Percentiles rank a stretch among this genome's conserved stretches.
These are phyloP conservation scores for Acacia acuminata DNA, from an alignment of 306 rosid genomes.

Conservation along the genomic window DNA sequence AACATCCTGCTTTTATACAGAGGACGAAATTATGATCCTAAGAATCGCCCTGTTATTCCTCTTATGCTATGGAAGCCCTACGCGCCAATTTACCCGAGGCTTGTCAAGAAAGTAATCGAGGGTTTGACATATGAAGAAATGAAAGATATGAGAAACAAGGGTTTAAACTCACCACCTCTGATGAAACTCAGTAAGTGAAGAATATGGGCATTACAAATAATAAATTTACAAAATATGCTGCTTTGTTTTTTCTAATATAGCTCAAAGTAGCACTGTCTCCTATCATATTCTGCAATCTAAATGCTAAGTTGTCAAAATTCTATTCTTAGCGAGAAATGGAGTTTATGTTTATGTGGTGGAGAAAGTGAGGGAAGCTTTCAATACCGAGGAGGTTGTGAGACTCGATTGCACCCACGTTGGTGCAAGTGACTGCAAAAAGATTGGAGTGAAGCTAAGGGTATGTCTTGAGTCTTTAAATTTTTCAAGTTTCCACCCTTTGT, in stretches of 20 bases:
- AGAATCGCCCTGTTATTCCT: slow-evolving; percentile 68
- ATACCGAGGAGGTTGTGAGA: slow-evolving; percentile 77
- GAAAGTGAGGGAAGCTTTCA: slow-evolving; percentile 74
- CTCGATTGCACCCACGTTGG: slow-evolving; percentile 84
- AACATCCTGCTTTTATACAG: slow-evolving; percentile 74
- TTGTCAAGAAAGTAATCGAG: slow-evolving; percentile 72
- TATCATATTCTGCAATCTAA: neutral
- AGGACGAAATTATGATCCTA: slow-evolving; percentile 78
- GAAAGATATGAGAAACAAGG: slow-evolving; percentile 75
- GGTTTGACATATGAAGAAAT: slow-evolving; percentile 70
- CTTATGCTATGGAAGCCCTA: slow-evolving; percentile 96
- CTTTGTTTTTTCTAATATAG: neutral
- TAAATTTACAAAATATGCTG: neutral
- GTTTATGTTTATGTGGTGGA: slow-evolving; percentile 81
- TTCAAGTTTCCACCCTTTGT: neutral
- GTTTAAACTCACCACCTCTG: slow-evolving; percentile 62
- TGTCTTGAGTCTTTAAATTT: slow-evolving; percentile 9
- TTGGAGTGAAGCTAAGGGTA: slow-evolving; percentile 85
- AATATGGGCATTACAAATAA: neutral
- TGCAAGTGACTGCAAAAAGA: slow-evolving; percentile 78
- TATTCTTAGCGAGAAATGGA: slow-evolving; percentile 81
- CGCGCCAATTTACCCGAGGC: slow-evolving; percentile 86
- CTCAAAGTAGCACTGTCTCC: slow-evolving; percentile 15
- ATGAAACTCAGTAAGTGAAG: slow-evolving; percentile 81
- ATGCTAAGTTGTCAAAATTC: slow-evolving; percentile 16